These are phyloP conservation scores for Monosporozyma aerobia DNA, from an alignment of 805 yeast genomes.

Conservation along the genomic window DNA sequence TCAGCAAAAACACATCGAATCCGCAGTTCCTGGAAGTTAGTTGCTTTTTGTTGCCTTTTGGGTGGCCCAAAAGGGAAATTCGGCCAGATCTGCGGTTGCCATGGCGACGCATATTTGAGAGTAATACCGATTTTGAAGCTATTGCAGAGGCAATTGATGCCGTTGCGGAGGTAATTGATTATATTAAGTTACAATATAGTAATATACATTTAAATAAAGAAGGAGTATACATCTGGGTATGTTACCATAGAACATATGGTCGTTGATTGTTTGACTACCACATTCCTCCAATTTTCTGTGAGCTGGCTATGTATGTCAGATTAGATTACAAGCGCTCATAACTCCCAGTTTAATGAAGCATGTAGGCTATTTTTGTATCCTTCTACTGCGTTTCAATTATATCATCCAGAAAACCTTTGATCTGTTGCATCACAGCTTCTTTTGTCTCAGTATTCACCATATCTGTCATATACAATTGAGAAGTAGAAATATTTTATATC, in stretches of 20 bases:
- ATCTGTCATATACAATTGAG: slow-evolving; percentile 13
- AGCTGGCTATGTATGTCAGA: too few species aligned
- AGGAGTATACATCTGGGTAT: not conserved
- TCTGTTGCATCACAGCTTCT: slow-evolving; percentile 47
- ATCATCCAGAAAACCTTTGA: slow-evolving; percentile 49
- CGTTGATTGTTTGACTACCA: not conserved
- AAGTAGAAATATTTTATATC: not conserved
- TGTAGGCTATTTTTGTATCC: not conserved
- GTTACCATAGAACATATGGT: not conserved
- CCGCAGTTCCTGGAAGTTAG: not conserved
- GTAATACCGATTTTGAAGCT: not conserved
- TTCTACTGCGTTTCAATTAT: slow-evolving; percentile 33
- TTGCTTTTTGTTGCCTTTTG: not conserved
- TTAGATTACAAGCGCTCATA: too few species aligned
- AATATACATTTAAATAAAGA: not conserved
- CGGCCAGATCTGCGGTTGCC: not conserved
- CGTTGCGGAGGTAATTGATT: too few species aligned
- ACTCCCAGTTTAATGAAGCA: not conserved
- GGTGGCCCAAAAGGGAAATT: not conserved
- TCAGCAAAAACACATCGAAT: not conserved
- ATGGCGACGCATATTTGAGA: not conserved
- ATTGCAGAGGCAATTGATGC: not conserved
- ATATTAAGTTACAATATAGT: not conserved
- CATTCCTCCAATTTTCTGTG: too few species aligned
- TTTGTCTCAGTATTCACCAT: slow-evolving; percentile 63